phyloP scores from a whole-genome alignment of 192 early-diverging fungal species.

The Linderina pennispora region DNA sequence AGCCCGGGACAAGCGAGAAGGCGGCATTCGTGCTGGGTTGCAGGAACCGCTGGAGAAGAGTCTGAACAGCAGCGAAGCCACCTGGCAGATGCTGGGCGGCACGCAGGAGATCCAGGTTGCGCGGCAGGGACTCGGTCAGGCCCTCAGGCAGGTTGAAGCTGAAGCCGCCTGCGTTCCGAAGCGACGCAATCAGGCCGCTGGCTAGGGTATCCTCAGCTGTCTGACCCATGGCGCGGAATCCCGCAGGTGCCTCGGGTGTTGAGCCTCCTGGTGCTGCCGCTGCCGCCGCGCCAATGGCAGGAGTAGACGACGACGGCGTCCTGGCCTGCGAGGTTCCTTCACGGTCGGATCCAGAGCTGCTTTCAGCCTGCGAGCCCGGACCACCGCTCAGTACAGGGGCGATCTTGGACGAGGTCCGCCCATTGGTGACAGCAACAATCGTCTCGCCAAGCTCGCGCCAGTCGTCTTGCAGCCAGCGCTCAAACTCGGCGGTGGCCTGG shows the following conservation, averaged over 20 bases:
- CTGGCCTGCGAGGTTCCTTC: background rate
- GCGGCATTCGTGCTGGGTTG: constrained; percentile 23
- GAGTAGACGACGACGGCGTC: no score
- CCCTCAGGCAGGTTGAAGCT: constrained; percentile 24
- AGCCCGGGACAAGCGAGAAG: constrained; percentile 13
- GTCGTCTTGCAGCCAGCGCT: constrained; percentile 35
- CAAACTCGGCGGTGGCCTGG: constrained; percentile 13
- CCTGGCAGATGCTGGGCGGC: constrained; percentile 24
- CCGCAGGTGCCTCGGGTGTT: background rate
- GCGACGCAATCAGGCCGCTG: constrained; percentile 3
- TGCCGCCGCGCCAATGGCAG: no score
- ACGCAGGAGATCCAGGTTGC: constrained; percentile 27
- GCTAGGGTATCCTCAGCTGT: constrained; percentile 1
- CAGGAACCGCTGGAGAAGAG: constrained; percentile 35
- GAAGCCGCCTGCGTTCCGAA: constrained; percentile 18
- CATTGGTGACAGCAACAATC: constrained; percentile 3
- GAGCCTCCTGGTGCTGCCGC: no score
- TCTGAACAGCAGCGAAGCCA: constrained; percentile 23
- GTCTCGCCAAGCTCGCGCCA: constrained; percentile 31
- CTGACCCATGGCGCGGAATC: background rate
- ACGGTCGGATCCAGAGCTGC: background rate
- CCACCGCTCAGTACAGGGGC: no score
- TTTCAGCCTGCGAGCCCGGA: background rate
- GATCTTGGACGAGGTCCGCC: no score
- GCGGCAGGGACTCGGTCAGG: constrained; percentile 33